Evolutionary conservation across 768 basidiomycete genomes (phyloP), one percentile per base, ranked within the genome.

Genomic region (Agaricus sinodeliciosus): DNA sequence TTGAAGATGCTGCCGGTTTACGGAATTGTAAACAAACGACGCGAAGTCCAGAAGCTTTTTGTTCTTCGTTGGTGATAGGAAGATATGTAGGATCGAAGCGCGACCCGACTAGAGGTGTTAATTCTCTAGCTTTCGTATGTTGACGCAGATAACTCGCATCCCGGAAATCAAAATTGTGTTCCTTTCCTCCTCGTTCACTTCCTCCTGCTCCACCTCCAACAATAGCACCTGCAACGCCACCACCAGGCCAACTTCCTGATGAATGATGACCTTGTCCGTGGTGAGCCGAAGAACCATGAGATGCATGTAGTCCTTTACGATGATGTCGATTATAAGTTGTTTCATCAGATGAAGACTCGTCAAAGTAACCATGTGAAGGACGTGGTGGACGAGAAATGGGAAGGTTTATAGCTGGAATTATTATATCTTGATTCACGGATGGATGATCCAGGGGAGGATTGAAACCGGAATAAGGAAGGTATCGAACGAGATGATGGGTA

Each of bases 401-500:
- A 19, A 27, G 48, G 16, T 45, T 54, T 11, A 46, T 18, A 15
- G 36, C 44, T 1, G 49, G 48, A 19, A 37, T 44, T 8, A 48
- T 26, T 31, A 50, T 46, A n/a, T 39, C 53, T 6, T 31, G 40
- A 3, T 31, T 45, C 16, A 51, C 39, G 15, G 48, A 28, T 5
- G 56, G 48, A 16, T 46, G 43, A 39, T 47, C 36, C 11, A 50
- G 39, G 9, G 40, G 43, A 15, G 45, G 52, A 22, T 50, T 47
- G 26, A 49, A 46, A 22, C 55, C 55, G 9, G 53, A 43, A 37
- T 47, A 54, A 4, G 51, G 43, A 13, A 59, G 40, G 12, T 51
- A 55, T 12, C 55, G 56, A 13, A 27, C 47, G 31, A 59, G 56
- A 9, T 55, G 54, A 28, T 55, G 51, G 3, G 58, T 57, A 27